Conservation (phyloP, 2,329 filamentous ascomycete species). For the Pseudogymnoascus sp. region DNA sequence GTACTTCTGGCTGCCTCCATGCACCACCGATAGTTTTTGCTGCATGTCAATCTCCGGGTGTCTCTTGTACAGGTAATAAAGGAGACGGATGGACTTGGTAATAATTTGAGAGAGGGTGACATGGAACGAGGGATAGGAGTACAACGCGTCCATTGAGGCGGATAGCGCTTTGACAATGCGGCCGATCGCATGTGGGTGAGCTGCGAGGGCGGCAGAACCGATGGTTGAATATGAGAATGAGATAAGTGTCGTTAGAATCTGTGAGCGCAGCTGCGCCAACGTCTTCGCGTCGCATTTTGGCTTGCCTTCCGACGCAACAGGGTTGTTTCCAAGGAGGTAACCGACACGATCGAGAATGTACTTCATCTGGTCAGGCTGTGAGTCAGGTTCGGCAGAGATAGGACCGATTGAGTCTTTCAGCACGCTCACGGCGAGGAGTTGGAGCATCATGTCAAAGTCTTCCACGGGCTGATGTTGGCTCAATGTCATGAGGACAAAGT, state of each 20-base stretch:
- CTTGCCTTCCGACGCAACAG: constrained; percentile 27
- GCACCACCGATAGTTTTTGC: constrained; percentile 59
- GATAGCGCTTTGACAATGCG: constrained; percentile 68
- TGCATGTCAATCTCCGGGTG: constrained; percentile 62
- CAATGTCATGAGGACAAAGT: constrained; percentile 59
- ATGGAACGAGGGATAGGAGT: constrained; percentile 35
- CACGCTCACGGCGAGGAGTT: constrained; percentile 57
- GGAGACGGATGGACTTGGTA: constrained; percentile 50
- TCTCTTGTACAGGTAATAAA: constrained; percentile 48
- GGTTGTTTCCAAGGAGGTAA: constrained; percentile 36
- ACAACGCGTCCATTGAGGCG: constrained; percentile 57
- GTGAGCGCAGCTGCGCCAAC: constrained; percentile 24
- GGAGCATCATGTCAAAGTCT: constrained; percentile 56
- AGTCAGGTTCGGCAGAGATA: constrained; percentile 39
- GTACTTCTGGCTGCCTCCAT: constrained; percentile 72
- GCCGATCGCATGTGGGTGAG: constrained; percentile 61
- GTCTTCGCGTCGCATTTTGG: constrained; percentile 21
- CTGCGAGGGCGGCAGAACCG: constrained; percentile 56
- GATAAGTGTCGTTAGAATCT: constrained; percentile 44
- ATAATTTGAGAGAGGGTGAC: constrained; percentile 36
- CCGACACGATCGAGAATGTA: constrained; percentile 32
- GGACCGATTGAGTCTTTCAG: constrained; percentile 58
- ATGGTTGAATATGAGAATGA: constrained; percentile 54
- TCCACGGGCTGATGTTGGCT: constrained; percentile 54
- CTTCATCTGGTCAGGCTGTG: constrained; percentile 33